Evolutionary conservation across 805 yeast species (phyloP), one percentile per base, ranked within the genome.

Genomic region (Kuraishia molischiana): DNA sequence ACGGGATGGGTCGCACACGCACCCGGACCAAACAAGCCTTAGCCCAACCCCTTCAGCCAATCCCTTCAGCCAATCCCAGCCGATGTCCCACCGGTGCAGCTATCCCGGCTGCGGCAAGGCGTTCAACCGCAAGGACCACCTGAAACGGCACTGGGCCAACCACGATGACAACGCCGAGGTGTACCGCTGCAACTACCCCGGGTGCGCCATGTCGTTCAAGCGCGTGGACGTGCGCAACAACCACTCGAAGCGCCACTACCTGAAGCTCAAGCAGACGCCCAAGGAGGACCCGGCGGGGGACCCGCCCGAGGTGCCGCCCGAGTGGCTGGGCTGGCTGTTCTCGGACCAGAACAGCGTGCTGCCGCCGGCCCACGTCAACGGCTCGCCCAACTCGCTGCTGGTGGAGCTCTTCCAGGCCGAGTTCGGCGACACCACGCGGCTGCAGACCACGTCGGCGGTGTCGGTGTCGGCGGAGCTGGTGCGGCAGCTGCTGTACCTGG

Each of bases 61-160:
- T n/a, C n/a, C n/a, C n/a, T n/a, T n/a, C n/a, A n/a, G n/a, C n/a
- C n/a, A n/a, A n/a, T n/a, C n/a, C n/a, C n/a, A n/a, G n/a, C n/a
- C n/a, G n/a, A n/a, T n/a, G n/a, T n/a, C n/a, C n/a, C n/a, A n/a
- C n/a, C n/a, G n/a, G n/a, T 35, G 37, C 19, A n/a, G n/a, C n/a
- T 19, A 17, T 19, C 37, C 37, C 4, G 17, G 21, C 19, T 77
- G 84, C 48, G 62, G 59, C 17, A 76, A 75, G 49, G 58, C 66
- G 3, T 77, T 77, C 44, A 62, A 73, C 13, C 51, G 83, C 33
- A 67, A 76, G 2, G 84, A 77, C 49, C 83, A 77, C 51, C 52
- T 77, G 9, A 60, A 75, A 2, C 56, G 83, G 31, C 84, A 77
- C 46, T 66, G 67, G 46, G 56, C 67, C 24, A 74, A 72, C 49